phyloP scores from a whole-genome alignment of 208 protist genomes.

The Wallacemonas sp. region DNA sequence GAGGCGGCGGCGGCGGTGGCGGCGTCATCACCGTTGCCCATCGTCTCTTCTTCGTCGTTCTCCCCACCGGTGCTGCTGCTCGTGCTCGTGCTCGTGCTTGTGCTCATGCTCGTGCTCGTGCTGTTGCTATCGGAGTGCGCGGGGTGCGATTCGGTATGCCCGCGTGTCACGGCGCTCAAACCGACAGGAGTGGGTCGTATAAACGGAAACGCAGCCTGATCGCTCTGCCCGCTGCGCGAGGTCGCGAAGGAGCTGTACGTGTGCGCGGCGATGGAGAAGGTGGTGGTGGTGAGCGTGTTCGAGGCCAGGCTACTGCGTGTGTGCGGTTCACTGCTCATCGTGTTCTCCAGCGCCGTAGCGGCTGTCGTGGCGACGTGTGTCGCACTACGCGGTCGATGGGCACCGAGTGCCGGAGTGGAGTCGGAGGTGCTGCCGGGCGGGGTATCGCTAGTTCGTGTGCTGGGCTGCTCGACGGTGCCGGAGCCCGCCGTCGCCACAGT shows the following conservation, averaged over 20 bases:
- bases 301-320: slow-evolving; percentile 10
- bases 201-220: neutral
- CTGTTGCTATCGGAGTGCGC: no score
- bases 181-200: no score
- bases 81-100: no score
- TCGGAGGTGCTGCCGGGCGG: neutral
- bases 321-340: neutral
- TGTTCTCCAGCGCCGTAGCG: neutral
- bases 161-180: no score
- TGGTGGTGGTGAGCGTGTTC: slow-evolving; percentile 11
- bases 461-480: no score
- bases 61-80: neutral
- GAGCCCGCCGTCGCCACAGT: no score
- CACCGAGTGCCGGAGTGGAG: neutral
- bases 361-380: no score
- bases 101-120: no score
- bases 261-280: slow-evolving; percentile 4
- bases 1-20: neutral
- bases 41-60: neutral
- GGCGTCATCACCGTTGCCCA: slow-evolving; percentile 1
- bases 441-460: no score
- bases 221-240: slow-evolving; percentile 7
- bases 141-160: no score
- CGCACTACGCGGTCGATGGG: no score
- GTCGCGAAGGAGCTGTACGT: slow-evolving; percentile 9